Conservation (phyloP, 192 early-diverging fungal genomes). For the Linnemannia schmuckeri region DNA sequence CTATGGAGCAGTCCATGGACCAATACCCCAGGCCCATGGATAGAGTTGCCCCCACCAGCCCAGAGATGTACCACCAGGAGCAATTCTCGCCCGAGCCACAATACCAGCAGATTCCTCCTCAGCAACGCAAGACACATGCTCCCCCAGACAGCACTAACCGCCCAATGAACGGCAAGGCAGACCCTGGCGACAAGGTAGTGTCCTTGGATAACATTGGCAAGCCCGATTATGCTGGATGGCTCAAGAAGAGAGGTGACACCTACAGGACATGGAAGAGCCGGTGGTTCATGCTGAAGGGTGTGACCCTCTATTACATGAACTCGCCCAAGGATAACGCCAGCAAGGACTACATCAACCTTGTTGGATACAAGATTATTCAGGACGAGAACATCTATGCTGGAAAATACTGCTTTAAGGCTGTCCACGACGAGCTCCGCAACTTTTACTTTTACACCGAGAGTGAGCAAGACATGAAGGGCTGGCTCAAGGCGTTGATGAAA, state of each 20-base stretch:
- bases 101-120: not conserved
- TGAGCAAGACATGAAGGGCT: slow-evolving; percentile 56
- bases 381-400: slow-evolving; percentile 67
- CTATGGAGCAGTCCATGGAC: slow-evolving; percentile 22
- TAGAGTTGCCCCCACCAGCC: slow-evolving; percentile 21
- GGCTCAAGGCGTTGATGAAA: slow-evolving; percentile 72
- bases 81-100: slow-evolving; percentile 5
- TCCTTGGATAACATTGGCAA: slow-evolving; percentile 30
- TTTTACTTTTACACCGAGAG: slow-evolving; percentile 70
- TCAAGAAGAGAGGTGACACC: slow-evolving; percentile 66
- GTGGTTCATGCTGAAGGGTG: slow-evolving; percentile 70
- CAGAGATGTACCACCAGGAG: slow-evolving; percentile 24
- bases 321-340: slow-evolving; percentile 61
- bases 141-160: slow-evolving; percentile 3
- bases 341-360: slow-evolving; percentile 67
- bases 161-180: slow-evolving; percentile 16
- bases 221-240: slow-evolving; percentile 69
- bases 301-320: slow-evolving; percentile 67
- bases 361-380: slow-evolving; percentile 67
- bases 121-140: slow-evolving; percentile 6
- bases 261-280: slow-evolving; percentile 71
- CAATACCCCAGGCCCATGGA: slow-evolving; percentile 19
- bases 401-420: slow-evolving; percentile 70
- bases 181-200: slow-evolving; percentile 27
- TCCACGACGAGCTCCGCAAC: slow-evolving; percentile 65